Base-by-base conservation (phyloP, 176 grass and related monocot species). In the Carex kokanica region DNA sequence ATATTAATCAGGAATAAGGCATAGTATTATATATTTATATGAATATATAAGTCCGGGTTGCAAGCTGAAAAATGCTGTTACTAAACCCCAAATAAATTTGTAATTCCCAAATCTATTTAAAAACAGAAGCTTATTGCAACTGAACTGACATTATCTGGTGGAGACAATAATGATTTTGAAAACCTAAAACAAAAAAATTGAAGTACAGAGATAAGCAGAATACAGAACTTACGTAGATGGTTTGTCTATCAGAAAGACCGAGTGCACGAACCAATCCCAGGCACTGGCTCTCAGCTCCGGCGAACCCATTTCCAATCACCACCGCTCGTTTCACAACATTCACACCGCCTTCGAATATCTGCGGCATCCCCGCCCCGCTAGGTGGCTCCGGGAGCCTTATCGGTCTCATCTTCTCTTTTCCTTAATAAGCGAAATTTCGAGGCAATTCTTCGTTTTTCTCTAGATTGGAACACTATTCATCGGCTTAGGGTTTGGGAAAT, bases 361-460 rank as follows among this genome's bases (percentile, higher is more conserved):
- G 89, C 60, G 92, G 95, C 79, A 84, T 94, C 70, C 85, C 88
- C 75, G 87, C 62, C 67, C 72, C 81, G 84, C 84, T 87, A 11
- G 92, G 92, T 29, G 95, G 95, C 86, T 98, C 90, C 49, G 92
- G 92, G 15, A 98, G 89, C 73, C 95, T 88, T 82, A 98, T 94
- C 29, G 90, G 92, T 73, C 90, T 88, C 95, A 98, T 98, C 83
- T 64, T 58, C 15, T 60, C 61, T 29, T 56, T 56, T 45, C 8
- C 36, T n/a, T 8, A 32, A 18, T 71, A n/a, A 11, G 20, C 20
- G 8, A 43, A 43, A 43, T 9, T 45, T 71, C 8, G 36, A 71
- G 17, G 6, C 18, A 71, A 71, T 70, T 70, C 16, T 71, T 71
- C 16, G 36, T 40, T 77, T 27, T 11, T 49, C 56, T 60, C 34